Percentiles rank a stretch among this genome's conserved stretches.
These are phyloP conservation scores for Neurospora sp. DNA, from an alignment of 495 filamentous ascomycete species.

Conservation along the genomic window DNA sequence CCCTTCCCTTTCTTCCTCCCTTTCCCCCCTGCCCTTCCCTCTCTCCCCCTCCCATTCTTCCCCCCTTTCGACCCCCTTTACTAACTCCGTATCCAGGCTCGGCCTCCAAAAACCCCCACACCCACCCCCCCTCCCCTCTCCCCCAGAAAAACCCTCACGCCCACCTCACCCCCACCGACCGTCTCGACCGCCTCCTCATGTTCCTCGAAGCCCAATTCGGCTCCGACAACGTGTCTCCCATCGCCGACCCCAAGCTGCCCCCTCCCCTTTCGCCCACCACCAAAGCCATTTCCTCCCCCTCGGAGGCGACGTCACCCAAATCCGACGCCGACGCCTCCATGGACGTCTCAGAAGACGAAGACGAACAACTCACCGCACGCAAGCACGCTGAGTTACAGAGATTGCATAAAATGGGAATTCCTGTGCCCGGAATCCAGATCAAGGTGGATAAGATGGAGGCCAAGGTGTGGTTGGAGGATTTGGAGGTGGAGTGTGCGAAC, in stretches of 20 bases:
- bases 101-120: constrained; percentile 46
- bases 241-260: constrained; percentile 54
- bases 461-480: constrained; percentile 78
- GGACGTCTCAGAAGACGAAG: constrained; percentile 29
- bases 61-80: neutral
- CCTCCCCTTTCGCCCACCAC: constrained; percentile 11
- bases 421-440: constrained; percentile 80
- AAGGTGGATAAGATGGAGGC: constrained; percentile 81
- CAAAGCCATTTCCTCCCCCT: constrained; percentile 9
- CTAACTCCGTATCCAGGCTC: constrained; percentile 32
- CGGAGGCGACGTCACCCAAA: constrained; percentile 3
- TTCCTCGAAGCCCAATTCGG: constrained; percentile 98
- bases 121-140: constrained; percentile 28
- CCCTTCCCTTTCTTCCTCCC: neutral
- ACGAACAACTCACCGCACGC: constrained; percentile 30
- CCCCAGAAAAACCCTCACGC: constrained; percentile 59
- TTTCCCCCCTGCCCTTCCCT: neutral
- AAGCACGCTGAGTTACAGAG: constrained; percentile 45
- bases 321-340: constrained; percentile 29
- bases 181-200: constrained; percentile 75
- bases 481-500: constrained; percentile 79
- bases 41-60: neutral
- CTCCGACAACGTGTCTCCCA: constrained; percentile 58
- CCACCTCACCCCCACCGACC: constrained; percentile 57
- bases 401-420: constrained; percentile 70